Conservation (phyloP, 108 stramenopile species). For the Skeletonema grethae region DNA sequence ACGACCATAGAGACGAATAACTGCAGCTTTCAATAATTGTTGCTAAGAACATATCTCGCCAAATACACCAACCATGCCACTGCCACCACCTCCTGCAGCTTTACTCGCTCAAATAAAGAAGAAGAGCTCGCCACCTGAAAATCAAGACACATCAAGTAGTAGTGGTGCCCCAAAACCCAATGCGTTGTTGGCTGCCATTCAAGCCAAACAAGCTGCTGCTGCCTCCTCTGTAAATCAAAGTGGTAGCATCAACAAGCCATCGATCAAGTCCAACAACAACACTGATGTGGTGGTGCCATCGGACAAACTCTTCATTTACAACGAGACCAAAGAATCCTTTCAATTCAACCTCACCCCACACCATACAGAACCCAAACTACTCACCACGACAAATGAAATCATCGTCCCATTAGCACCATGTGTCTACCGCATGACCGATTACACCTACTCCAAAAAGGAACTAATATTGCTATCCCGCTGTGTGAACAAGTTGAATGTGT, state of each 20-base stretch:
- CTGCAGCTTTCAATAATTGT: too few relatives aligned
- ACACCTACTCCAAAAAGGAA: conserved; percentile 60
- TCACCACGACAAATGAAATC: conserved; percentile 15
- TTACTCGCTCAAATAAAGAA: conserved; percentile 55
- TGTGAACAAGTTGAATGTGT: conserved; percentile 57
- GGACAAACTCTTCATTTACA: conserved; percentile 52
- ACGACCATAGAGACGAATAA: too few relatives aligned
- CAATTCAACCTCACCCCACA: conserved; percentile 34
- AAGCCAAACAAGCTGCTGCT: conserved; percentile 19
- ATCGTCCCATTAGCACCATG: conserved; percentile 64
- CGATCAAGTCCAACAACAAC: neutral
- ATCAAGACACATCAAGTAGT: neutral
- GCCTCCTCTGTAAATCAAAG: conserved; percentile 1
- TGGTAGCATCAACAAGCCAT: neutral
- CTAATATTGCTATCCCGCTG: conserved; percentile 43
- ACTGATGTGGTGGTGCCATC: too few relatives aligned
- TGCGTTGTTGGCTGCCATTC: conserved; percentile 45
- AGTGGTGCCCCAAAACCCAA: neutral
- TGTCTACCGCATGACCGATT: conserved; percentile 67
- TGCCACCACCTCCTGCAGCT: conserved; percentile 40
- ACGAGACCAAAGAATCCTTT: conserved; percentile 33
- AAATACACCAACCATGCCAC: conserved; percentile 16
- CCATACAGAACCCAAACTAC: conserved; percentile 21
- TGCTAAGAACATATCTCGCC: too few relatives aligned
- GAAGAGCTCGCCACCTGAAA: neutral